These are phyloP conservation scores for Suillus occidentalis DNA, from an alignment of 768 basidiomycete species.

Conservation along the genomic window DNA sequence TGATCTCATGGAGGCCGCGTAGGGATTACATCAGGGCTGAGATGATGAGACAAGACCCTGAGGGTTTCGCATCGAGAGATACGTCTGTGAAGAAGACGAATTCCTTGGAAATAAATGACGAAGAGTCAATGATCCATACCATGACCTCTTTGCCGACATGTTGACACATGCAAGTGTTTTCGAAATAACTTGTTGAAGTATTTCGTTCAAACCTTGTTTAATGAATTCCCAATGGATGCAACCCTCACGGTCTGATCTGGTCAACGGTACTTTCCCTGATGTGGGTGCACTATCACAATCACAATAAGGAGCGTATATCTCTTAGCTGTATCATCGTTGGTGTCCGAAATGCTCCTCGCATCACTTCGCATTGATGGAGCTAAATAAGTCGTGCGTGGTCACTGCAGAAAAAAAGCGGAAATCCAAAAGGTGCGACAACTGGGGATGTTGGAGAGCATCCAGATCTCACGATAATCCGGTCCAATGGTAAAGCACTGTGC, in stretches of 20 bases:
- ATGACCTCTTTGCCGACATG: background rate
- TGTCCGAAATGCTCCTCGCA: background rate
- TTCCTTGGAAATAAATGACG: background rate
- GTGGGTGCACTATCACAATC: background rate
- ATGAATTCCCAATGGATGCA: background rate
- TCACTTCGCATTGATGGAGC: background rate
- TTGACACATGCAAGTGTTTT: background rate
- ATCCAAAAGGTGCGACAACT: background rate
- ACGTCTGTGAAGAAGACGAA: constrained; percentile 8
- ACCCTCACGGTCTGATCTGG: background rate
- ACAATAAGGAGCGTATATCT: background rate
- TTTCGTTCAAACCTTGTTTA: background rate
- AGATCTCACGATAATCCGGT: constrained; percentile 44
- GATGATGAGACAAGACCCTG: constrained; percentile 15
- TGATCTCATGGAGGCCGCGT: background rate
- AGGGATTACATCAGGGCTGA: constrained; percentile 17
- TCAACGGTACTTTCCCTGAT: background rate
- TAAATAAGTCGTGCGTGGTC: no score
- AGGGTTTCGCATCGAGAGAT: constrained; percentile 14
- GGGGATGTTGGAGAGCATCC: background rate
- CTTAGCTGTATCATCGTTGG: background rate
- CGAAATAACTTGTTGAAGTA: background rate
- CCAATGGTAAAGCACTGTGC: constrained; percentile 70
- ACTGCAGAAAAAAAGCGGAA: background rate
- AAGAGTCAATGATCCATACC: background rate